These are phyloP conservation scores for Saccharata proteae DNA, from an alignment of 2,329 filamentous ascomycete genomes.

Conservation along the genomic window DNA sequence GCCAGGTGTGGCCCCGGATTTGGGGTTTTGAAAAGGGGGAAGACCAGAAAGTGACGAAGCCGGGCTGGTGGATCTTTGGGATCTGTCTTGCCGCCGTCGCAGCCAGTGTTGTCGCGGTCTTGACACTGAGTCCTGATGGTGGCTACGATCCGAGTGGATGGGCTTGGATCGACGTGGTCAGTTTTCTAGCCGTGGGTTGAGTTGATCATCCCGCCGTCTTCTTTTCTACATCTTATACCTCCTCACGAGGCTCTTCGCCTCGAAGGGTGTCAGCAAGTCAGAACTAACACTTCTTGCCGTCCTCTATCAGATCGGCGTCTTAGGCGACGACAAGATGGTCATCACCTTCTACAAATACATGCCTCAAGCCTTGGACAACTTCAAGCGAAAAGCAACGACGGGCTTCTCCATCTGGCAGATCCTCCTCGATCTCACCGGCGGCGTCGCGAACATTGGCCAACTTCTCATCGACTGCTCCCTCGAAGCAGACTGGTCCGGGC, in stretches of 20 bases:
- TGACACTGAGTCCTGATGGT: constrained; percentile 26
- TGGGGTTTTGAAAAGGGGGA: constrained; percentile 63
- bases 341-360: constrained; percentile 88
- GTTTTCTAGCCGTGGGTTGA: constrained; percentile 14
- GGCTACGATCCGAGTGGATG: constrained; percentile 38
- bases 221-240: no score
- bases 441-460: constrained; percentile 69
- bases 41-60: constrained; percentile 42
- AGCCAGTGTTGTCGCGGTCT: constrained; percentile 36
- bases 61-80: constrained; percentile 56
- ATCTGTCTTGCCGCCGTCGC: constrained; percentile 50
- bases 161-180: constrained; percentile 54
- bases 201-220: no score
- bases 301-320: constrained; percentile 46
- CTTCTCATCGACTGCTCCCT: constrained; percentile 74
- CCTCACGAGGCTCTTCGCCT: no score
- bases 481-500: constrained; percentile 76
- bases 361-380: constrained; percentile 60
- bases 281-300: no score
- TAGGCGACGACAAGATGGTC: constrained; percentile 81
- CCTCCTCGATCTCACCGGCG: constrained; percentile 70
- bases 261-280: no score
- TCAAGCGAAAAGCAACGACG: constrained; percentile 67
- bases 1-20: constrained; percentile 57
- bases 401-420: constrained; percentile 85